Percentiles rank a stretch among this genome's conserved stretches.
These are phyloP conservation scores for Mycosarcoma maydis DNA, from an alignment of 1,284 basidiomycete genomes.

Conservation along the genomic window DNA sequence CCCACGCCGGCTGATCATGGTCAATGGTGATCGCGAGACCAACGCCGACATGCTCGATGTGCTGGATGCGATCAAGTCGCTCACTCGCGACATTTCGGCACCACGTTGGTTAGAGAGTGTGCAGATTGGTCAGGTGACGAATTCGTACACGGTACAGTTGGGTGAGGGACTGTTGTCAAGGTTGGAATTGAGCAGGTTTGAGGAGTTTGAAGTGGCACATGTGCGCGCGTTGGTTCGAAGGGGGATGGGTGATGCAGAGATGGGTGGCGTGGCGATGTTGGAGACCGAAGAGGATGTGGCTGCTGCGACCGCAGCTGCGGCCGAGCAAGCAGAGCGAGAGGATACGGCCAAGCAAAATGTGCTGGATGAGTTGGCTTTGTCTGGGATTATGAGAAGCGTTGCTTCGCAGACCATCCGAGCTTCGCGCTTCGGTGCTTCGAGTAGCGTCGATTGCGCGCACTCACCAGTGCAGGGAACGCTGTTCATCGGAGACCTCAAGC, in stretches of 20 bases:
- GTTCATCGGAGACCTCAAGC: constrained; percentile 65
- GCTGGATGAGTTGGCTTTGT: not conserved
- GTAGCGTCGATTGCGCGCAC: no score
- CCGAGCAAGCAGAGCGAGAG: not conserved
- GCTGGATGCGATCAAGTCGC: constrained; percentile 63
- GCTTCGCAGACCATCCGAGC: not conserved
- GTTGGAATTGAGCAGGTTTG: constrained; percentile 91
- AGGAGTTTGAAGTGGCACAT: constrained; percentile 70
- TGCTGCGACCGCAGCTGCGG: not conserved
- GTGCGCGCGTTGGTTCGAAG: constrained; percentile 11
- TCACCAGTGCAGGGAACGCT: constrained; percentile 40
- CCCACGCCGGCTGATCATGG: constrained; percentile 73
- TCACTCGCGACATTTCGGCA: constrained; percentile 89
- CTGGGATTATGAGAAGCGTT: not conserved
- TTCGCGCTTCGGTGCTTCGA: not conserved
- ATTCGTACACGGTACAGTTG: constrained; percentile 90
- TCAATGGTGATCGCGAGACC: constrained; percentile 53
- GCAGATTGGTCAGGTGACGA: constrained; percentile 93
- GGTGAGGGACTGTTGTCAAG: constrained; percentile 84
- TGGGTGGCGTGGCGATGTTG: constrained; percentile 9
- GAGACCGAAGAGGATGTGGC: constrained; percentile 7
- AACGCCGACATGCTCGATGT: constrained; percentile 29
- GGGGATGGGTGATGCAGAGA: not conserved
- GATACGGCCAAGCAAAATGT: not conserved
- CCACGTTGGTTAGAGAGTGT: constrained; percentile 79